These are phyloP conservation scores for Oryza meridionalis DNA, from an alignment of 176 grass and related monocot genomes.

Conservation along the genomic window DNA sequence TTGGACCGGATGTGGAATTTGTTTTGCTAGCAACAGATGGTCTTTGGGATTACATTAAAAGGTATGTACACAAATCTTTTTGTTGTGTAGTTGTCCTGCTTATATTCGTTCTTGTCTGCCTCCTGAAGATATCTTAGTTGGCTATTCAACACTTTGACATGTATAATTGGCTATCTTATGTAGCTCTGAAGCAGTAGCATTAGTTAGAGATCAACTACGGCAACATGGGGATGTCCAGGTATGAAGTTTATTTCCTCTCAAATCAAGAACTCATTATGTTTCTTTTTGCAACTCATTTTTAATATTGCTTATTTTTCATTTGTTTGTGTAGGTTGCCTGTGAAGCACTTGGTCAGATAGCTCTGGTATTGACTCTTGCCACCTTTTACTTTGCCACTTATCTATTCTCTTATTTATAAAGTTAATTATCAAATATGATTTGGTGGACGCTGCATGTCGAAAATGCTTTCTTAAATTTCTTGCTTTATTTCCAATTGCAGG, in stretches of 20 bases:
- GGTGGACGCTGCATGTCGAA: neutral
- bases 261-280: slow-evolving; percentile 6
- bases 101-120: neutral
- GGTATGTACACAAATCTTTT: slow-evolving; percentile 32
- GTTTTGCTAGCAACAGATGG: slow-evolving; percentile 89
- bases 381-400: slow-evolving; percentile 30
- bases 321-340: slow-evolving; percentile 69
- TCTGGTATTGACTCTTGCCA: slow-evolving; percentile 62
- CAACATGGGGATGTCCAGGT: slow-evolving; percentile 95
- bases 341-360: slow-evolving; percentile 69
- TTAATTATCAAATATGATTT: neutral
- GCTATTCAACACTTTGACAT: slow-evolving; percentile 32
- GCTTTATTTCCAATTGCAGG: slow-evolving; percentile 55
- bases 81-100: neutral
- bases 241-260: slow-evolving; percentile 15
- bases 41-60: slow-evolving; percentile 99
- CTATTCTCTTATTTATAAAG: neutral
- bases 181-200: slow-evolving; percentile 73
- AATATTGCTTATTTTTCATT: slow-evolving; percentile 33
- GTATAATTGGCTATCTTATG: slow-evolving; percentile 44
- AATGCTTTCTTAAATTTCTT: neutral
- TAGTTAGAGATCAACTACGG: slow-evolving; percentile 87
- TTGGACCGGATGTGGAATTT: slow-evolving; percentile 85
- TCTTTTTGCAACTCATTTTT: slow-evolving; percentile 5
- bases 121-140: slow-evolving; percentile 14